These are phyloP conservation scores for Leccinum disarticulatum DNA, from an alignment of 768 basidiomycete species.

Conservation along the genomic window DNA sequence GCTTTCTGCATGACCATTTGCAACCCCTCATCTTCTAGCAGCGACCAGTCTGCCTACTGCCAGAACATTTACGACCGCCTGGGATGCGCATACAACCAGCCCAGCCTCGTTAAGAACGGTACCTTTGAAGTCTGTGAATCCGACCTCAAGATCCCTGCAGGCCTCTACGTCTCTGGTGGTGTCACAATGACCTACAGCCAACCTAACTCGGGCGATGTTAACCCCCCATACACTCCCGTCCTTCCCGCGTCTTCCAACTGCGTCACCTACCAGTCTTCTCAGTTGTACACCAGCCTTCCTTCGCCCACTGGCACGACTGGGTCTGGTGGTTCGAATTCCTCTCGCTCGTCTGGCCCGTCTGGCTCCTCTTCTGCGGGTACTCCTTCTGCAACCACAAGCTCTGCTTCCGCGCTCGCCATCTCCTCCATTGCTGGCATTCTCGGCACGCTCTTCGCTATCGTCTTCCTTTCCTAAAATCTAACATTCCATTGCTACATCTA, in stretches of 20 bases:
- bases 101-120: conserved; percentile 55
- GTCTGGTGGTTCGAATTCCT: conserved; percentile 12
- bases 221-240: conserved; percentile 41
- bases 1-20: conserved; percentile 73
- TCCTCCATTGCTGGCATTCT: conserved; percentile 35
- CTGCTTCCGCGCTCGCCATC: conserved; percentile 28
- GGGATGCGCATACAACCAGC: conserved; percentile 74
- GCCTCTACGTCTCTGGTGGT: conserved; percentile 46
- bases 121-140: conserved; percentile 66
- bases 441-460: conserved; percentile 37
- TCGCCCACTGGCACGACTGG: background rate
- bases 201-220: conserved; percentile 34
- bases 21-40: conserved; percentile 47
- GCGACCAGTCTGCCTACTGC: conserved; percentile 49
- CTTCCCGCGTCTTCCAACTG: conserved; percentile 48
- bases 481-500: background rate
- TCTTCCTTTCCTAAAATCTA: conserved; percentile 37
- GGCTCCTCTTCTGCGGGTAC: conserved; percentile 14
- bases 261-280: conserved; percentile 34
- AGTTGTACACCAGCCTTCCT: conserved; percentile 35
- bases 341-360: conserved; percentile 5
- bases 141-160: conserved; percentile 63
- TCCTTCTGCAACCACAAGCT: conserved; percentile 17
- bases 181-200: conserved; percentile 43
- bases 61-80: conserved; percentile 73